These are phyloP conservation scores for Globisporangium polare DNA, from an alignment of 352 stramenopile genomes.

Conservation along the genomic window DNA sequence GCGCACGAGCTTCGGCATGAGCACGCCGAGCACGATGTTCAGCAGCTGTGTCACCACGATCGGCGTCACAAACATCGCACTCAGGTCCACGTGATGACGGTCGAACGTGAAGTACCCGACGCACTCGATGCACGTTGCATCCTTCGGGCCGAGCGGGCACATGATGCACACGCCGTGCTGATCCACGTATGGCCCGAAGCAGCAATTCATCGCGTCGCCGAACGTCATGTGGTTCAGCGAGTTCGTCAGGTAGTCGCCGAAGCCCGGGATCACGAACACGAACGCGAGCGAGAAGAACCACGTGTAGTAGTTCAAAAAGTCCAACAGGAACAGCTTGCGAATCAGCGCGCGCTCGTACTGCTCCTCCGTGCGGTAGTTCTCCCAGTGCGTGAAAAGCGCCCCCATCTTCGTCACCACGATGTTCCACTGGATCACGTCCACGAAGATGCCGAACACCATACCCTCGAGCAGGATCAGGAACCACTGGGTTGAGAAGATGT, in stretches of 20 bases:
- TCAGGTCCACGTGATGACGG: slow-evolving; percentile 76
- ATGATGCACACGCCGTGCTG: slow-evolving; percentile 57
- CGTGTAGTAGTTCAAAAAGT: slow-evolving; percentile 91
- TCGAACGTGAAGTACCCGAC: slow-evolving; percentile 83
- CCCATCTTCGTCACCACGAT: slow-evolving; percentile 88
- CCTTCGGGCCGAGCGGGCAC: slow-evolving; percentile 63
- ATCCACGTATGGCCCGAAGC: slow-evolving; percentile 83
- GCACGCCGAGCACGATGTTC: slow-evolving; percentile 70
- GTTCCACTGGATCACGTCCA: slow-evolving; percentile 89
- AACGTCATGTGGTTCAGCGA: slow-evolving; percentile 80
- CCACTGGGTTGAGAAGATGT: slow-evolving; percentile 85
- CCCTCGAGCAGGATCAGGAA: slow-evolving; percentile 78
- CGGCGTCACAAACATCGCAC: slow-evolving; percentile 83
- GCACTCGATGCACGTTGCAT: slow-evolving; percentile 70
- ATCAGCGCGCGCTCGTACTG: slow-evolving; percentile 82
- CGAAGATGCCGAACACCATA: slow-evolving; percentile 83
- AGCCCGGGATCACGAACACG: slow-evolving; percentile 81
- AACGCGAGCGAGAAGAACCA: slow-evolving; percentile 91
- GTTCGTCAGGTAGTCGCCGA: slow-evolving; percentile 84
- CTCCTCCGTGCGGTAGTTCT: slow-evolving; percentile 86
- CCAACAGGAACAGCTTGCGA: slow-evolving; percentile 79
- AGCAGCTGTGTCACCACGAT: slow-evolving; percentile 83
- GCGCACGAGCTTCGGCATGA: slow-evolving; percentile 64
- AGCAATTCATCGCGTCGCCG: slow-evolving; percentile 82
- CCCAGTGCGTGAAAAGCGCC: slow-evolving; percentile 81